These are phyloP conservation scores for Helenozyma baotianmanensis DNA, from an alignment of 805 yeast species.

Conservation along the genomic window DNA sequence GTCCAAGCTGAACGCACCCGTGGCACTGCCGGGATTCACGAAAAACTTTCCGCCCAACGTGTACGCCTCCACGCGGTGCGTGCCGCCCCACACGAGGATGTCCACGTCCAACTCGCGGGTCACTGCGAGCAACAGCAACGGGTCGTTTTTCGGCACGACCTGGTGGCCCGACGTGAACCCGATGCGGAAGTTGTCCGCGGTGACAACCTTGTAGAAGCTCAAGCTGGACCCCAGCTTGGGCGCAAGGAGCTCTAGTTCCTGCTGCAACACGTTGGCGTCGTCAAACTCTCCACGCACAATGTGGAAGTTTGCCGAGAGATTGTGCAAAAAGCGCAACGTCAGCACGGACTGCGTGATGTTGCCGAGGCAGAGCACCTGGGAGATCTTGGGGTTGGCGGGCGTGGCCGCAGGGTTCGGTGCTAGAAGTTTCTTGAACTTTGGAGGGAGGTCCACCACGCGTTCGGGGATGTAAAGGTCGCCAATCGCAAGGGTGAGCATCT, in stretches of 20 bases:
- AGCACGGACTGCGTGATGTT: constrained; percentile 67
- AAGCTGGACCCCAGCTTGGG: constrained; percentile 20
- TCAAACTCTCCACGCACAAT: constrained; percentile 84
- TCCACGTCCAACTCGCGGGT: constrained; percentile 94
- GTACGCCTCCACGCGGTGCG: constrained; percentile 89
- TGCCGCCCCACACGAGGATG: constrained; percentile 86
- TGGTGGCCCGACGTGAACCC: constrained; percentile 86
- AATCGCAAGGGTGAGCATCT: constrained; percentile 57
- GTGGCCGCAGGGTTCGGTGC: constrained; percentile 51
- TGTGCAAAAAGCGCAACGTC: constrained; percentile 59
- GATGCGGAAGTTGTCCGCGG: constrained; percentile 66
- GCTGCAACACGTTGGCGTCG: constrained; percentile 34
- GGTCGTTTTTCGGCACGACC: constrained; percentile 81
- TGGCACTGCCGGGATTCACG: constrained; percentile 95
- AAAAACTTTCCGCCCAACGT: constrained; percentile 89
- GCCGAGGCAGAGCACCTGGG: constrained; percentile 81
- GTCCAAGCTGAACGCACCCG: constrained; percentile 74
- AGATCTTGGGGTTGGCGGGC: constrained; percentile 57
- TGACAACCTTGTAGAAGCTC: constrained; percentile 62
- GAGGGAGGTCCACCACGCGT: constrained; percentile 60
- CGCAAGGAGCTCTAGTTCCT: constrained; percentile 23
- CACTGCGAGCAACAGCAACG: constrained; percentile 71
- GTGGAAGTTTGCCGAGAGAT: constrained; percentile 67
- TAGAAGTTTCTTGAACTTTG: constrained; percentile 67
- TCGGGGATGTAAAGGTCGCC: constrained; percentile 92